Evolutionary conservation across 169 alveolate genomes (phyloP).

Genomic region (Cryptosporidium xiaoi): DNA sequence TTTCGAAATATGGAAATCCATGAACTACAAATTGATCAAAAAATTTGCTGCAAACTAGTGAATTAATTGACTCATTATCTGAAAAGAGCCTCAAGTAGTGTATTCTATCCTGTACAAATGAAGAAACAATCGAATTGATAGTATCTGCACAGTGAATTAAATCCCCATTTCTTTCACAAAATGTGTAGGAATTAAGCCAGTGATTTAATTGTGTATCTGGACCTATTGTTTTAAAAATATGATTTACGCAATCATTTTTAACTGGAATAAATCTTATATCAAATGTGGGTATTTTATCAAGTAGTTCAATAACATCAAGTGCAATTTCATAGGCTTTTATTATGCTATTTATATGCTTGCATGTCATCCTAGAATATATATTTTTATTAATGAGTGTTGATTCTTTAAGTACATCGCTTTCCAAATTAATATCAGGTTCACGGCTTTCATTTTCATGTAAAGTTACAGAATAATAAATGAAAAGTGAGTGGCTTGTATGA

Average conservation of each 20-base stretch:
- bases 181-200: conserved; percentile 22
- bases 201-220: not conserved
- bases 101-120: conserved; percentile 16
- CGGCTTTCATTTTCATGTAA: not conserved
- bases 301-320: conserved; percentile 43
- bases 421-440: not conserved
- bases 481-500: conserved; percentile 49
- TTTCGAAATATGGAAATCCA: conserved; percentile 16
- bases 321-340: conserved; percentile 75
- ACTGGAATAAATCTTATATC: conserved; percentile 68
- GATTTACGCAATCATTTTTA: conserved; percentile 46
- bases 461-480: conserved; percentile 48
- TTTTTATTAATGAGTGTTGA: not conserved
- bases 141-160: conserved; percentile 29
- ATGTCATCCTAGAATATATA: conserved; percentile 5
- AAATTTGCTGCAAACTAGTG: conserved; percentile 1
- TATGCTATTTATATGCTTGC: conserved; percentile 36
- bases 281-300: conserved; percentile 57
- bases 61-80: not conserved
- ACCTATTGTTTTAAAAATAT: conserved; percentile 36
- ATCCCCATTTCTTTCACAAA: conserved; percentile 54
- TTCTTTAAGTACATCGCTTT: not conserved
- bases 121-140: conserved; percentile 40
- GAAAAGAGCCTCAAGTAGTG: conserved; percentile 17
- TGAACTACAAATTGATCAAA: not conserved